Evolutionary conservation across 129 eudicot species (phyloP).

Genomic region (Chrysanthemum makinoi): DNA sequence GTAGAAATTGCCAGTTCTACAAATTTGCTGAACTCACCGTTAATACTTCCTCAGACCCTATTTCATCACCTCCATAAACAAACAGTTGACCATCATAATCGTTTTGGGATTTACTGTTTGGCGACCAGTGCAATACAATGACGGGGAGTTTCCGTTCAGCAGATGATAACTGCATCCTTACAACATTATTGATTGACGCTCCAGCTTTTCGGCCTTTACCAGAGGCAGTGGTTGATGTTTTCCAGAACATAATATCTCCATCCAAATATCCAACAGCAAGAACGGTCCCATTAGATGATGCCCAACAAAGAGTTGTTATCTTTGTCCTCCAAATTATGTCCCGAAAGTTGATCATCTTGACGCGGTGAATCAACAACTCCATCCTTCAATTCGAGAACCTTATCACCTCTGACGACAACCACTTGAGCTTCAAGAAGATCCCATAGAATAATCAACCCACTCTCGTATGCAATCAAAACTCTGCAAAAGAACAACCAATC

Average conservation of each 20-base stretch:
- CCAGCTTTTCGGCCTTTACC: constrained; percentile 46
- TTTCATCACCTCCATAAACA: constrained; percentile 83
- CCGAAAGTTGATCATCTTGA: constrained; percentile 17
- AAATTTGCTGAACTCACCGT: constrained; percentile 50
- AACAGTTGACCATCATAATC: constrained; percentile 66
- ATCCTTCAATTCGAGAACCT: constrained; percentile 63
- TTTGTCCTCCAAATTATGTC: constrained; percentile 56
- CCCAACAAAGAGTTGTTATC: constrained; percentile 99
- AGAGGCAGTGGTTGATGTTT: constrained; percentile 44
- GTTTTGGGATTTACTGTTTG: constrained; percentile 55
- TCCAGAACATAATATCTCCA: constrained; percentile 93
- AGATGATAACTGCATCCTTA: constrained; percentile 80
- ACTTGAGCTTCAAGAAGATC: constrained; percentile 67
- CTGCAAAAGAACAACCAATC: constrained; percentile 40
- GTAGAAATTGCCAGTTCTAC: no score
- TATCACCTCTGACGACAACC: constrained; percentile 63
- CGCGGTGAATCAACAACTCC: constrained; percentile 39
- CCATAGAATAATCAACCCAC: constrained; percentile 80
- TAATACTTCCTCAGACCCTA: constrained; percentile 82
- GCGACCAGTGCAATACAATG: constrained; percentile 70
- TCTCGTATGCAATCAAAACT: constrained; percentile 67
- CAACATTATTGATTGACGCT: constrained; percentile 52
- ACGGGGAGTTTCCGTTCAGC: constrained; percentile 79
- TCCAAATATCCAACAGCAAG: constrained; percentile 90
- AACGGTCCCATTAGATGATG: constrained; percentile 70